A percentile compares a stretch with the other conserved stretches of the same genome.
Evolutionary conservation across 2,329 filamentous ascomycete species (phyloP).

Genomic region (Zelopaecilomyces penicillatus): DNA sequence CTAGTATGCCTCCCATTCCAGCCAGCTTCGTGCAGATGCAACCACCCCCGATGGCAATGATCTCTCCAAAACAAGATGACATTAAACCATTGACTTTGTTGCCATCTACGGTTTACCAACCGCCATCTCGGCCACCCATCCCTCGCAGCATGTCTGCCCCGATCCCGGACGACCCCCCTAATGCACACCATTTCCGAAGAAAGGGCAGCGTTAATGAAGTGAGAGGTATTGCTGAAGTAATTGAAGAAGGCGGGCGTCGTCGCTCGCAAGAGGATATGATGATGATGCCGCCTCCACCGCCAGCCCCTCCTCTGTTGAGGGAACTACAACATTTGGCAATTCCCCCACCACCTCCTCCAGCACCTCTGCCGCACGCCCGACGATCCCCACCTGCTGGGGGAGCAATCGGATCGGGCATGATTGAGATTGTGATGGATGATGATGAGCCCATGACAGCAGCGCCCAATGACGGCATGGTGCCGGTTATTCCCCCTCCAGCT

Average conservation of each 20-base stretch:
- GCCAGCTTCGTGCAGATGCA: slow-evolving; percentile 35
- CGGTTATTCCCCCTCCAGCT: slow-evolving; percentile 36
- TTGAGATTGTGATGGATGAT: slow-evolving; percentile 60
- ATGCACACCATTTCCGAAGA: slow-evolving; percentile 20
- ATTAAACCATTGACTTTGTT: slow-evolving; percentile 37
- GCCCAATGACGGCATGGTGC: slow-evolving; percentile 35
- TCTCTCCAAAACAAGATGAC: slow-evolving; percentile 23
- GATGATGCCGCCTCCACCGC: slow-evolving; percentile 37
- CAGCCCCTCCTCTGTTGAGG: slow-evolving; percentile 47
- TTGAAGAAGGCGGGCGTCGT: slow-evolving; percentile 30
- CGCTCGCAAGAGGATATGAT: slow-evolving; percentile 43
- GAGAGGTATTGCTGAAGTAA: slow-evolving; percentile 41
- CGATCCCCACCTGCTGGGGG: slow-evolving; percentile 33
- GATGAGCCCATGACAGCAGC: slow-evolving; percentile 33
- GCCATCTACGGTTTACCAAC: slow-evolving; percentile 53
- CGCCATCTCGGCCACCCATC: slow-evolving; percentile 40
- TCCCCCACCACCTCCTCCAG: slow-evolving; percentile 54
- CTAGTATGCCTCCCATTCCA: slow-evolving; percentile 37
- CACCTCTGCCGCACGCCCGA: slow-evolving; percentile 42
- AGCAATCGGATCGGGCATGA: slow-evolving; percentile 44
- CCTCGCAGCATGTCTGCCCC: slow-evolving; percentile 55
- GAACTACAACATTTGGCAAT: slow-evolving; percentile 54
- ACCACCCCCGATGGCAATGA: slow-evolving; percentile 28
- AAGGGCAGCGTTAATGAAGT: slow-evolving; percentile 29
- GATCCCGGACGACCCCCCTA: slow-evolving; percentile 33